Percentiles rank a stretch among this genome's conserved stretches.
These are phyloP conservation scores for Penicillium verhagenii DNA, from an alignment of 495 filamentous ascomycete genomes.

Conservation along the genomic window DNA sequence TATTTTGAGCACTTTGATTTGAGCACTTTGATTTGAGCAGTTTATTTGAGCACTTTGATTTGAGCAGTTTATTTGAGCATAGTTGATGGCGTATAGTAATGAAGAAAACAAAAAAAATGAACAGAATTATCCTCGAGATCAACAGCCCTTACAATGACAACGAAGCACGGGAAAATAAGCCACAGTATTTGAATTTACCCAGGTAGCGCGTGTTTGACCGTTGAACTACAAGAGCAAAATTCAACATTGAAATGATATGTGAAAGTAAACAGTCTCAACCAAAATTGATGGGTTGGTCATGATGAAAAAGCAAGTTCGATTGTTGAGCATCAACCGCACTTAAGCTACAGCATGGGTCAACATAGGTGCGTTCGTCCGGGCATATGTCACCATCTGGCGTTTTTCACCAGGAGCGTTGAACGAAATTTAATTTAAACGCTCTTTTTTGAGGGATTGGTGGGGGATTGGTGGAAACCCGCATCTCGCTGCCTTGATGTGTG, in stretches of 20 bases:
- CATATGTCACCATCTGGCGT: not conserved
- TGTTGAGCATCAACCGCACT: not conserved
- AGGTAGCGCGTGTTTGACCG: not conserved
- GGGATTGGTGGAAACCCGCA: not conserved
- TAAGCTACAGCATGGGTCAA: not conserved
- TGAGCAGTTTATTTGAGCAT: not conserved
- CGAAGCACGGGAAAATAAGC: not conserved
- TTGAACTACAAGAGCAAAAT: not conserved
- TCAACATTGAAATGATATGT: not conserved
- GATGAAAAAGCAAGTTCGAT: not conserved
- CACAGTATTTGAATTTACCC: not conserved
- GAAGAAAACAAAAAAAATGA: not conserved
- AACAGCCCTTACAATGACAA: not conserved
- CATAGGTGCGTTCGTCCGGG: not conserved
- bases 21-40: no score
- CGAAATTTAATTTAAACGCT: not conserved
- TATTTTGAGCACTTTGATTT: no score
- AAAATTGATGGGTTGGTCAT: not conserved
- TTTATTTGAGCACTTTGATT: no score
- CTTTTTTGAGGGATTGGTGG: not conserved
- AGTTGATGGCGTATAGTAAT: not conserved
- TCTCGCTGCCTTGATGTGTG: not conserved
- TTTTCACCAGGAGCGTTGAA: slow-evolving; percentile 1
- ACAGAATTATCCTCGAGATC: not conserved
- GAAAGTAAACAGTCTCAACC: slow-evolving; percentile 3